Evolutionary conservation across 164 flowering plant genomes (phyloP).

Genomic region (Chimonanthus praecox): DNA sequence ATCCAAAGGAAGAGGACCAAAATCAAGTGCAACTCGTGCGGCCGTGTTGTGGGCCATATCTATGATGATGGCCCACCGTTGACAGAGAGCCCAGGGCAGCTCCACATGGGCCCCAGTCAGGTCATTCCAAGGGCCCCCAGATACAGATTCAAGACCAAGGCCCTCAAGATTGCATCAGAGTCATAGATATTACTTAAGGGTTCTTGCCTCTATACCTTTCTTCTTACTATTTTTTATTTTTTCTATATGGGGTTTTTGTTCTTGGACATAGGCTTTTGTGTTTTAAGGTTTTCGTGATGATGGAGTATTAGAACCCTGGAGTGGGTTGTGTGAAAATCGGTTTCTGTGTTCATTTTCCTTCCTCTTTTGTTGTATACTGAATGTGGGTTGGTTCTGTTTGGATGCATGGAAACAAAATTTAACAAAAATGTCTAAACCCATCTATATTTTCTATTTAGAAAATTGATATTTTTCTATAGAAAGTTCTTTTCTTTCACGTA

Average conservation of each 20-base stretch:
- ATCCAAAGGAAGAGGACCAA: conserved; percentile 75
- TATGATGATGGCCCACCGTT: conserved; percentile 94
- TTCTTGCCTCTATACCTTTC: no score
- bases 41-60: conserved; percentile 59
- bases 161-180: conserved; percentile 33
- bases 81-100: conserved; percentile 65
- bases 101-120: conserved; percentile 87
- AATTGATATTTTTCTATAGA: no score
- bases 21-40: conserved; percentile 67
- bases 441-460: no score
- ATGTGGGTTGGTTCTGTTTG: neutral
- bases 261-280: neutral
- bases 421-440: no score
- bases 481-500: no score
- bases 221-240: no score
- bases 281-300: neutral
- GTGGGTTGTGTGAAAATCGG: neutral
- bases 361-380: neutral
- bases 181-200: conserved; percentile 4
- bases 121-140: conserved; percentile 85
- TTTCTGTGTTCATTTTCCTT: neutral
- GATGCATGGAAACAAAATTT: no score
- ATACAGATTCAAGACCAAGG: conserved; percentile 76
- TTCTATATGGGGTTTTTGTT: neutral
- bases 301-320: neutral